A percentile compares a stretch with the other conserved stretches of the same genome.
phyloP scores from a whole-genome alignment of 2,329 filamentous ascomycete genomes.

The Xylaria hypoxylon region DNA sequence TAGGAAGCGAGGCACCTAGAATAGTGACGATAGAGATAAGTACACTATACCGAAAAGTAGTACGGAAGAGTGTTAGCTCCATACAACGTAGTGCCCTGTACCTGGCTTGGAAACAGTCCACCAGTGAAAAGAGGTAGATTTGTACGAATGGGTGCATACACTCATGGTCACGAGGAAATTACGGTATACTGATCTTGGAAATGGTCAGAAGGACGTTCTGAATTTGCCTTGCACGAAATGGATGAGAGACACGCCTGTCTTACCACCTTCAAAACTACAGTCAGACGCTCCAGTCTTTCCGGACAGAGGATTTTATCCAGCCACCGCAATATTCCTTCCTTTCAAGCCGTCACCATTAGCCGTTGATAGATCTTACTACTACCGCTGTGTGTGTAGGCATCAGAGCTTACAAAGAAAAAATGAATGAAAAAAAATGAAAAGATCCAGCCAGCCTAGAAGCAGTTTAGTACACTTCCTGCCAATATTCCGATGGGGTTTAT shows the following conservation, averaged over 20 bases:
- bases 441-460: neutral
- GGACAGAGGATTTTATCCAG: neutral
- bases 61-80: conserved; percentile 8
- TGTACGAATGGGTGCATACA: conserved; percentile 27
- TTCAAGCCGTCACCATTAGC: neutral
- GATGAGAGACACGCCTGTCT: conserved; percentile 1
- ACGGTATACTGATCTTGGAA: neutral
- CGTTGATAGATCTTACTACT: neutral
- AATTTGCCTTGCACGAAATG: conserved; percentile 10
- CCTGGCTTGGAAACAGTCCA: conserved; percentile 11
- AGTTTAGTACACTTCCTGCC: neutral
- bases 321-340: neutral
- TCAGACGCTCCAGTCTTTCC: conserved; percentile 3
- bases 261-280: conserved; percentile 2
- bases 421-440: too few relatives aligned
- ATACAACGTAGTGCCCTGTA: conserved; percentile 20
- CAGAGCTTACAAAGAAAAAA: conserved; percentile 1
- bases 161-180: conserved; percentile 23
- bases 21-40: conserved; percentile 7
- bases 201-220: conserved; percentile 2
- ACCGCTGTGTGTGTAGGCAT: neutral
- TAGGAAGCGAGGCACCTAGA: conserved; percentile 12
- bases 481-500: neutral
- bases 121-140: conserved; percentile 9
- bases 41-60: neutral